Evolutionary conservation across 768 basidiomycete genomes (phyloP), one percentile per base, ranked within the genome.

Genomic region (Suillus americanus): DNA sequence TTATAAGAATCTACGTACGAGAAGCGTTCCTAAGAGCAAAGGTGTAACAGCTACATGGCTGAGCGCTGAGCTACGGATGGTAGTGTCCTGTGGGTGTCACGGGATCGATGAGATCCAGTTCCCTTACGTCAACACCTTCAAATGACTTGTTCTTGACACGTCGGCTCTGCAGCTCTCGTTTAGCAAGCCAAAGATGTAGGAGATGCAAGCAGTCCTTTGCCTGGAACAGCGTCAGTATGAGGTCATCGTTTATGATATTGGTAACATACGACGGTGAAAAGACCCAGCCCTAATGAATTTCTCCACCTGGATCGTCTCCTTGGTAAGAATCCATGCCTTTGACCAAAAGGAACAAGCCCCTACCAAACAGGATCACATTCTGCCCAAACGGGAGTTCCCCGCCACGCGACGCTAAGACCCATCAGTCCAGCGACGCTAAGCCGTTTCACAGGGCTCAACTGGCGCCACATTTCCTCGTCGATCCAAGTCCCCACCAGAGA

Each of bases 301-400:
- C 90, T 79, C 89, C 89, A 85, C 81, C 82, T 82, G 63, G 8
- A n/a, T 54, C 20, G 13, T 46, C 18, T 35, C n/a, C 40, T 48
- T 33, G 41, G 25, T 25, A 60, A 46, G 46, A 40, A 41, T 18
- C 14, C 3, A 38, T 2, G 23, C 5, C 62, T 50, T 9, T 12
- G 62, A 30, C 13, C 12, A 51, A n/a, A 38, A 46, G 54, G 53
- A 5, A 25, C 37, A 33, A 37, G 60, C 7, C 53, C 72, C 59
- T 63, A 88, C 90, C 91, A 92, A 18, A 92, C 87, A 16, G 91
- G 91, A 73, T 92, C 91, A 51, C 82, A 82, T 67, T 86, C 85
- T 5, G 83, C 80, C 86, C 89, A 89, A n/a, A 81, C 80, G 59
- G 81, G 80, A 28, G 85, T 84, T 28, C 87, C 87, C 20, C 84